Evolutionary conservation across 2,329 filamentous ascomycete species (phyloP).

Genomic region (Fusarium anthophilum): DNA sequence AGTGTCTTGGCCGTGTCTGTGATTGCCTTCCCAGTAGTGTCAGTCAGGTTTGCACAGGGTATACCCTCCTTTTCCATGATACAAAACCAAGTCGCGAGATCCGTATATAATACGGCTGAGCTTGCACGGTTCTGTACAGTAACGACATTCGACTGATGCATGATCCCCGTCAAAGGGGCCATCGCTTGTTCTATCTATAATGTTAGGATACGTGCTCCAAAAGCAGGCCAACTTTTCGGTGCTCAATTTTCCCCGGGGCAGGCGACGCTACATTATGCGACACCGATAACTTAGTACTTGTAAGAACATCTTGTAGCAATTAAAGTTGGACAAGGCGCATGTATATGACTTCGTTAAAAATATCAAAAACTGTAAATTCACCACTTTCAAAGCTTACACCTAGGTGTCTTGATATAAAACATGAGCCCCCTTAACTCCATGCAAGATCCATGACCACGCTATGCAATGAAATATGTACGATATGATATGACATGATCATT

Average conservation of each 20-base stretch:
- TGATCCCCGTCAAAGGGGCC: neutral
- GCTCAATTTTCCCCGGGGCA: too few relatives aligned
- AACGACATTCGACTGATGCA: neutral
- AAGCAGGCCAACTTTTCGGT: neutral
- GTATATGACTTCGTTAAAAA: neutral
- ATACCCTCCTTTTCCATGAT: neutral
- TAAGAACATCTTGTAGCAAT: neutral
- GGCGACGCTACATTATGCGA: neutral
- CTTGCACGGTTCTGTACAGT: neutral
- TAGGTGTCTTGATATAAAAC: slow-evolving; percentile 9
- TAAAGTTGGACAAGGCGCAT: neutral
- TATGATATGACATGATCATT: slow-evolving; percentile 27
- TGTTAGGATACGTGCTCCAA: neutral
- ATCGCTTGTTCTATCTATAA: neutral
- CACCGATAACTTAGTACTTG: neutral
- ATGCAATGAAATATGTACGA: slow-evolving; percentile 9
- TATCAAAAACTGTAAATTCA: neutral
- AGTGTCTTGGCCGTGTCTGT: neutral
- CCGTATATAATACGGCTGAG: neutral
- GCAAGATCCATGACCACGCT: slow-evolving; percentile 19
- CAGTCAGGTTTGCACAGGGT: neutral
- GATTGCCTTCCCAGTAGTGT: neutral
- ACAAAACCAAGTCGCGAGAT: neutral
- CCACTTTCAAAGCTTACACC: neutral
- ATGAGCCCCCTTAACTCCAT: slow-evolving; percentile 32